Percentiles rank a stretch among this genome's conserved stretches.
Conservation (phyloP, 805 yeast genomes). For the Sporopachydermia quercuum region DNA sequence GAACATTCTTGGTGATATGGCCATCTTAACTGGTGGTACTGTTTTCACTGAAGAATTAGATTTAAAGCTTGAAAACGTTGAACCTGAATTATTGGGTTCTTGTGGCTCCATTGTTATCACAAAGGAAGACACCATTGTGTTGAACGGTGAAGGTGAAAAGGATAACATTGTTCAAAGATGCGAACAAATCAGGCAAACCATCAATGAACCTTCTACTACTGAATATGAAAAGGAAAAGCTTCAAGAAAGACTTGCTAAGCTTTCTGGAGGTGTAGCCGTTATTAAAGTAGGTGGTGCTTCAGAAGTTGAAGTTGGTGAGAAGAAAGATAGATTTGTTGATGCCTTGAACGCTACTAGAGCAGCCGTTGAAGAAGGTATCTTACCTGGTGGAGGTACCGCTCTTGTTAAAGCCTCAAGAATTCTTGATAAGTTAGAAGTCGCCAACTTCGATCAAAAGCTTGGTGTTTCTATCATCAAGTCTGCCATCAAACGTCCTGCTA, state of each 20-base stretch:
- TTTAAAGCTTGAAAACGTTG: slow-evolving; percentile 88
- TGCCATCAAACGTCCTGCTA: slow-evolving; percentile 92
- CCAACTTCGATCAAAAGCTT: slow-evolving; percentile 89
- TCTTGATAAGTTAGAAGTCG: slow-evolving; percentile 44
- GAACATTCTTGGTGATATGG: slow-evolving; percentile 90
- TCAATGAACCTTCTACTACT: slow-evolving; percentile 53
- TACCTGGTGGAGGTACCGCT: slow-evolving; percentile 99
- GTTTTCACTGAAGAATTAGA: slow-evolving; percentile 80
- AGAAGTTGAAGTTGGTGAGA: slow-evolving; percentile 97
- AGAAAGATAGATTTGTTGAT: slow-evolving; percentile 98
- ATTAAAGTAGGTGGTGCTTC: slow-evolving; percentile 94
- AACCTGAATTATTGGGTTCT: slow-evolving; percentile 77
- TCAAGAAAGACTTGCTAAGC: slow-evolving; percentile 93
- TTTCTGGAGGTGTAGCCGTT: slow-evolving; percentile 97
- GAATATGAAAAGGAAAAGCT: slow-evolving; percentile 95
- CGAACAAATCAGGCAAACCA: slow-evolving; percentile 80
- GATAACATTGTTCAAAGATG: slow-evolving; percentile 72
- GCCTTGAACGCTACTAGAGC: slow-evolving; percentile 98
- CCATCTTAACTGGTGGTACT: slow-evolving; percentile 89
- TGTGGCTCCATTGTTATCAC: slow-evolving; percentile 87
- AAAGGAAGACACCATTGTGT: slow-evolving; percentile 87
- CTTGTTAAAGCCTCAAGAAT: slow-evolving; percentile 77
- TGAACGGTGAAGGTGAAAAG: slow-evolving; percentile 85
- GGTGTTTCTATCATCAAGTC: slow-evolving; percentile 89
- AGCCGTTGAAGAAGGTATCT: slow-evolving; percentile 95